phyloP scores from a whole-genome alignment of 2,329 filamentous ascomycete species.

The Hypoxylon sp. region DNA sequence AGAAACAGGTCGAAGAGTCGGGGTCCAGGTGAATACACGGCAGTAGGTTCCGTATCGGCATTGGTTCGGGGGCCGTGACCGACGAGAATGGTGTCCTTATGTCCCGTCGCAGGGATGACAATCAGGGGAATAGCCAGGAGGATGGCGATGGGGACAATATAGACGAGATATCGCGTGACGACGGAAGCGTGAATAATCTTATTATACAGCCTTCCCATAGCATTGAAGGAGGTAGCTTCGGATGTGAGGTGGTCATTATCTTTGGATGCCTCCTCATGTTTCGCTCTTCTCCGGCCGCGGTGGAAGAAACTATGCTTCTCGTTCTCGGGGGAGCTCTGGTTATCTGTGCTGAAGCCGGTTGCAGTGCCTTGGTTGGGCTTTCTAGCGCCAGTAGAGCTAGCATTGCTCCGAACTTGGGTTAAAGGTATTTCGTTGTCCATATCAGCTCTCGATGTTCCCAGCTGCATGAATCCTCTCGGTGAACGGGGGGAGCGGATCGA shows the following conservation, averaged over 20 bases:
- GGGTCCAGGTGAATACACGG: conserved; percentile 54
- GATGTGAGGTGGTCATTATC: conserved; percentile 59
- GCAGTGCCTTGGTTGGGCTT: conserved; percentile 57
- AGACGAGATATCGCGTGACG: conserved; percentile 74
- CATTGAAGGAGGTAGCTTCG: conserved; percentile 69
- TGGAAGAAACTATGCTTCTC: conserved; percentile 63
- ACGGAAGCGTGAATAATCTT: conserved; percentile 73
- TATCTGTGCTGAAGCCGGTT: conserved; percentile 50
- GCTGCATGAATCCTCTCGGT: conserved; percentile 47
- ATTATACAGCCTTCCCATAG: conserved; percentile 73
- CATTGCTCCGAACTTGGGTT: conserved; percentile 64
- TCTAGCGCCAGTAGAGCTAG: conserved; percentile 65
- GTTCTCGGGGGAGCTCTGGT: conserved; percentile 51
- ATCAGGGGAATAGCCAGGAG: conserved; percentile 72
- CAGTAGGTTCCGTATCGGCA: conserved; percentile 25
- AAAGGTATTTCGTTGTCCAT: conserved; percentile 47
- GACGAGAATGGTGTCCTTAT: conserved; percentile 53
- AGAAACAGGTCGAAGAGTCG: conserved; percentile 72
- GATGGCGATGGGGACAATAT: conserved; percentile 72
- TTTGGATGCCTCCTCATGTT: conserved; percentile 55
- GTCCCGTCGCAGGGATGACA: conserved; percentile 61
- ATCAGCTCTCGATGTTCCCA: conserved; percentile 42
- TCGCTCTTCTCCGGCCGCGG: conserved; percentile 62
- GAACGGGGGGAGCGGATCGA: conserved; percentile 47
- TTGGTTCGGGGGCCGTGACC: conserved; percentile 49